phyloP scores from a whole-genome alignment of 768 basidiomycete genomes.

The Termitomyces bulborhizus region DNA sequence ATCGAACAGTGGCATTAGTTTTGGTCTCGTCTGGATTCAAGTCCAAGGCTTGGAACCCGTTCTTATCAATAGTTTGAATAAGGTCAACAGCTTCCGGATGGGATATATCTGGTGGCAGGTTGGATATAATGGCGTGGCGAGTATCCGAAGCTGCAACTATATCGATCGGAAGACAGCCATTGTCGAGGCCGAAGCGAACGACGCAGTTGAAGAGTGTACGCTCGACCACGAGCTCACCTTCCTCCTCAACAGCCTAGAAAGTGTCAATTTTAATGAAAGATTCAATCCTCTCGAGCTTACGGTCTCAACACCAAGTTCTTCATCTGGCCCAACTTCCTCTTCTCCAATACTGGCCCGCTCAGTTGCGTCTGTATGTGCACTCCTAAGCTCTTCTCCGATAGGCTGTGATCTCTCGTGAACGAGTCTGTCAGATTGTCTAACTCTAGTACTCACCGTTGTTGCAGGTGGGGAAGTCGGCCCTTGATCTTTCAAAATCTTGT shows the following conservation, averaged over 20 bases:
- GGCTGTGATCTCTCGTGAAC: not conserved
- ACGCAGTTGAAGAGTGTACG: constrained; percentile 19
- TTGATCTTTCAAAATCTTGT: constrained; percentile 7
- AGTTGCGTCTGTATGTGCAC: not conserved
- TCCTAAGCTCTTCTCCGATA: not conserved
- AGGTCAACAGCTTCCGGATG: constrained; percentile 24
- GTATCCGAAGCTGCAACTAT: constrained; percentile 32
- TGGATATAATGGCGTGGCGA: constrained; percentile 27
- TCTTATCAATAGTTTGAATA: constrained; percentile 23
- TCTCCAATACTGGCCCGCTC: not conserved
- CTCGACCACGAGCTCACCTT: constrained; percentile 12
- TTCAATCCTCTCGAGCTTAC: not conserved
- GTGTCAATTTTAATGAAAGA: not conserved
- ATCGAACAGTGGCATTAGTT: constrained; percentile 20
- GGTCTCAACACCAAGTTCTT: not conserved
- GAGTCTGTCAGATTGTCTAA: not conserved
- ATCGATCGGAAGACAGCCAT: constrained; percentile 20
- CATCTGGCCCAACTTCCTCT: not conserved
- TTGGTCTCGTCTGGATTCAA: constrained; percentile 16
- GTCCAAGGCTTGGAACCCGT: constrained; percentile 17
- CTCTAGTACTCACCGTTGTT: not conserved
- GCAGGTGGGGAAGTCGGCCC: not conserved
- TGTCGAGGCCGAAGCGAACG: constrained; percentile 26
- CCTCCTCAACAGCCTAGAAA: not conserved
- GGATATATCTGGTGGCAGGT: constrained; percentile 28